These are phyloP conservation scores for Diatrype stigma DNA, from an alignment of 2,329 filamentous ascomycete genomes.

Conservation along the genomic window DNA sequence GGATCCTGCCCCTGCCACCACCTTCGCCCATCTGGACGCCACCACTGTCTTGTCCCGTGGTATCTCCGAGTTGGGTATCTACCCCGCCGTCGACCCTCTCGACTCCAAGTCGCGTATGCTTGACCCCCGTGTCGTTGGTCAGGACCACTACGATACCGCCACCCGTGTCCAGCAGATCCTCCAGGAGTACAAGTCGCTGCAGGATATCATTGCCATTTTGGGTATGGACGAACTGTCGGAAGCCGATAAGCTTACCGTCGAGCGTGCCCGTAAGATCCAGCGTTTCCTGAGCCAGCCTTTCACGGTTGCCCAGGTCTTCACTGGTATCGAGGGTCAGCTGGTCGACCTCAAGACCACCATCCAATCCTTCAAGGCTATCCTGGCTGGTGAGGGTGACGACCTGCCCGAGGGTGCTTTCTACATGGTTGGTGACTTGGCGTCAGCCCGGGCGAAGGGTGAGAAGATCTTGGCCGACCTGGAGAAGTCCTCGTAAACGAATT, in stretches of 20 bases:
- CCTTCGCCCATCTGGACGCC: conserved; percentile 99
- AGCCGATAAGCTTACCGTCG: conserved; percentile 98
- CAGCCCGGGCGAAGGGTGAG: conserved; percentile 94
- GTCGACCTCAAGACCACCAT: conserved; percentile 99
- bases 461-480: conserved; percentile 98
- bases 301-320: conserved; percentile 81
- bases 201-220: conserved; percentile 99
- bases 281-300: conserved; percentile 99
- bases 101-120: conserved; percentile 99
- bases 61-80: conserved; percentile 99
- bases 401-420: conserved; percentile 93
- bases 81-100: conserved; percentile 98
- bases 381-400: conserved; percentile 90
- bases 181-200: conserved; percentile 99
- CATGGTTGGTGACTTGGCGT: conserved; percentile 97
- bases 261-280: conserved; percentile 99
- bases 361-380: conserved; percentile 92
- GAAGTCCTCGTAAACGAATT: conserved; percentile 45
- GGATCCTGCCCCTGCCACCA: conserved; percentile 98
- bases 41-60: conserved; percentile 99
- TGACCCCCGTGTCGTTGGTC: conserved; percentile 95
- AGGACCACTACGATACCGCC: conserved; percentile 96
- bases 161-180: conserved; percentile 97
- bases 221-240: conserved; percentile 99
- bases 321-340: conserved; percentile 90